phyloP scores from a whole-genome alignment of 228 moss, liverwort and hornwort species.

The Sphagnum fallax region DNA sequence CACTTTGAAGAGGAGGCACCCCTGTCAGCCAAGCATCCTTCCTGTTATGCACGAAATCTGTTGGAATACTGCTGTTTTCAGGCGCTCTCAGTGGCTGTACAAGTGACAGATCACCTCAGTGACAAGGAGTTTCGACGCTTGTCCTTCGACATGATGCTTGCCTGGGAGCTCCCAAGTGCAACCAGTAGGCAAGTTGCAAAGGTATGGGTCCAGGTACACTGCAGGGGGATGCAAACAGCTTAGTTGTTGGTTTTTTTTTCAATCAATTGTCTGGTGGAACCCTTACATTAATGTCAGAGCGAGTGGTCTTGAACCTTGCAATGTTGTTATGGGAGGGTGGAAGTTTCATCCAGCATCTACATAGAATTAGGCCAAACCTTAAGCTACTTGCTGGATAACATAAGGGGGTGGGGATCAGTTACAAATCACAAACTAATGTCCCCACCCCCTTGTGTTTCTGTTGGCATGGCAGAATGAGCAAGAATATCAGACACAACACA shows the following conservation, averaged over 20 bases:
- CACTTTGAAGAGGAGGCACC: slow-evolving; percentile 93
- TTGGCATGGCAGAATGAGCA: slow-evolving; percentile 61
- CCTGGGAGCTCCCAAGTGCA: slow-evolving; percentile 95
- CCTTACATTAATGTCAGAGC: no score
- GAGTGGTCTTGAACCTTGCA: no score
- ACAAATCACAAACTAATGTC: no score
- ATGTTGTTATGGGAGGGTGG: no score
- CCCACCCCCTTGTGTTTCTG: slow-evolving; percentile 24
- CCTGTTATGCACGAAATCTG: slow-evolving; percentile 82
- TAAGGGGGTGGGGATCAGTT: no score
- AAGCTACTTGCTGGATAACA: no score
- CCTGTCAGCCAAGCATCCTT: slow-evolving; percentile 50
- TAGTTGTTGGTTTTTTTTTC: no score
- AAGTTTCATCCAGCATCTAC: no score
- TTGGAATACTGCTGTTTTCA: slow-evolving; percentile 90
- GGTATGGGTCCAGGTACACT: slow-evolving; percentile 30
- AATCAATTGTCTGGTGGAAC: no score
- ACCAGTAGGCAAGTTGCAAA: slow-evolving; percentile 68
- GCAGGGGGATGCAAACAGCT: no score
- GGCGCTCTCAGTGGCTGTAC: slow-evolving; percentile 85
- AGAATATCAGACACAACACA: slow-evolving; percentile 25
- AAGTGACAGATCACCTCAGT: slow-evolving; percentile 66
- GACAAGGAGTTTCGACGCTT: slow-evolving; percentile 83
- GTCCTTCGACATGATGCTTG: slow-evolving; percentile 99
- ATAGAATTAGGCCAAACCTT: no score